Percentiles rank a stretch among this genome's conserved stretches.
These are phyloP conservation scores for Lomentospora prolificans DNA, from an alignment of 2,329 filamentous ascomycete genomes.

Conservation along the genomic window DNA sequence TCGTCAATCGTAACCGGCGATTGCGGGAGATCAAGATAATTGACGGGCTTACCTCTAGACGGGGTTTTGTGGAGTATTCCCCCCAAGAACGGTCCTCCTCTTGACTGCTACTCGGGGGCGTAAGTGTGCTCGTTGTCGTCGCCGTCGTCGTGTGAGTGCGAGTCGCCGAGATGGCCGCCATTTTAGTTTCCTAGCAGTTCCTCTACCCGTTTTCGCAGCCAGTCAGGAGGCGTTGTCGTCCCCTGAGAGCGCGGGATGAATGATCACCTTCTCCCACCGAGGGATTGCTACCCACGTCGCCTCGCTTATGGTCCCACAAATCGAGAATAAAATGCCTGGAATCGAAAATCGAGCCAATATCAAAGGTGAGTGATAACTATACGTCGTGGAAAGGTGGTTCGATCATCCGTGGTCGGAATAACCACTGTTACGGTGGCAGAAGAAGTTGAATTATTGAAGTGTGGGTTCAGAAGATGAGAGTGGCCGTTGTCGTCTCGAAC, in stretches of 20 bases:
- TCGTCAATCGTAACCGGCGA: too few relatives aligned
- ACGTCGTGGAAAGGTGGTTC: neutral
- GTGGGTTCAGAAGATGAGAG: neutral
- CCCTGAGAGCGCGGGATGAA: neutral
- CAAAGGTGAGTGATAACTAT: neutral
- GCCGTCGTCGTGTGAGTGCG: constrained; percentile 11
- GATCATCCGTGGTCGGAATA: neutral
- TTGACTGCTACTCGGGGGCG: constrained; percentile 39
- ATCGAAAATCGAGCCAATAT: neutral
- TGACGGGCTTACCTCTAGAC: constrained; percentile 31
- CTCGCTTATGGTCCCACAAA: neutral
- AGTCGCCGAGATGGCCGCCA: constrained; percentile 44
- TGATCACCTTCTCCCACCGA: neutral
- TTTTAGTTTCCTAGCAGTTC: constrained; percentile 18
- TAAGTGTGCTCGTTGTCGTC: constrained; percentile 34
- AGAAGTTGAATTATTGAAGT: neutral
- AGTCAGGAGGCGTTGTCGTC: constrained; percentile 9
- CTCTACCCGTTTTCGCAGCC: constrained; percentile 19
- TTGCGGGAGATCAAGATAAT: too few relatives aligned
- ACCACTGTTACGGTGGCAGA: neutral
- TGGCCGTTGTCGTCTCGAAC: neutral
- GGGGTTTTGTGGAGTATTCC: constrained; percentile 18
- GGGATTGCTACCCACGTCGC: neutral
- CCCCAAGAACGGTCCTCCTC: constrained; percentile 38
- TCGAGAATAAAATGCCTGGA: neutral